Base-by-base conservation (phyloP, 768 basidiomycete genomes). In the Termitomyces sp. region DNA sequence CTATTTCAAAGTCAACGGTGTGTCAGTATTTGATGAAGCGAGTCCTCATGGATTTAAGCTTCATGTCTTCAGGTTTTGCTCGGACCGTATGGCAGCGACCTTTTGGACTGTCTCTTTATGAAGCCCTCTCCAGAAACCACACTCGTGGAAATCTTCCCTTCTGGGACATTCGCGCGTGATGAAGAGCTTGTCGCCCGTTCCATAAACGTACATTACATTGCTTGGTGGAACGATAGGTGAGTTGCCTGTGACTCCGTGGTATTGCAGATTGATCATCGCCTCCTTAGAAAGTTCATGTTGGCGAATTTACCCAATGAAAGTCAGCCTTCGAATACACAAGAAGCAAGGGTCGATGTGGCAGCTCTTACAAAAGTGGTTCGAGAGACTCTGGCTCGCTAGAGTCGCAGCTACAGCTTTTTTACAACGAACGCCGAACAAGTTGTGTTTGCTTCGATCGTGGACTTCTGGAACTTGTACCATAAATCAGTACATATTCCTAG, bases 141-240 rank as follows among this genome's bases (percentile, higher is more conserved):
- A 3, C 75, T 93, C 38, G 82, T 93, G 74, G 92, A 95, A 72
- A 78, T 93, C 66, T 92, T 89, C 72, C 87, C 85, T 20, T 74
- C 79, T 2, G 81, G 80, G n/a, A 79, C 79, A 20, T 92, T 89
- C 70, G 76, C 79, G 28, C 81, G 79, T 50, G 87, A 91, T 64
- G 79, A 81, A 58, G 82, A 87, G 65, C 71, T 83, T 51, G 79
- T 86, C 20, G 76, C 77, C n/a, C 72, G 72, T 32, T 78, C 82
- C 8, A 66, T 86, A 26, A 80, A 82, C 10, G 74, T 87, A 57
- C 71, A 73, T 10, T 89, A 89, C 64, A 67, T 84, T 50, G 87
- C 82, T 8, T 86, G 84, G 86, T 78, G 78, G 63, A 55, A 68
- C 44, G 55, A 70, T 60, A 66, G 58, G 70, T 71, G 46, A 60